phyloP scores from a whole-genome alignment of 768 basidiomycete species.

The Crepidotus variabilis region DNA sequence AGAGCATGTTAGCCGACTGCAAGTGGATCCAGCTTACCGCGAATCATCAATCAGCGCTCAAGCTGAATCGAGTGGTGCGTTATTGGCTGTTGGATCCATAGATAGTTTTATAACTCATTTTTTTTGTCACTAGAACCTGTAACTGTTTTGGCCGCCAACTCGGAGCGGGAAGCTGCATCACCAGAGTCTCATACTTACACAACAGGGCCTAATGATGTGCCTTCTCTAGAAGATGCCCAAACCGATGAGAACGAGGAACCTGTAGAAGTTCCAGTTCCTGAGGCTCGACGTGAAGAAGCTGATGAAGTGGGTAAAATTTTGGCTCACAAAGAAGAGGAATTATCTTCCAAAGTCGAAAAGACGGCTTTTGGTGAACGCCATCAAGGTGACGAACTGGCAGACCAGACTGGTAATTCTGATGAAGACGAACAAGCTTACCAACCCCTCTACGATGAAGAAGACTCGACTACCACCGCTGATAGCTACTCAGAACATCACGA shows the following conservation, averaged over 20 bases:
- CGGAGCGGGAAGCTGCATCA: too few relatives aligned
- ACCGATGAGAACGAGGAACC: too few relatives aligned
- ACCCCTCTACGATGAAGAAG: slow-evolving; percentile 10
- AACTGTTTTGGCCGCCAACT: background rate
- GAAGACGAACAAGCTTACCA: slow-evolving; percentile 20
- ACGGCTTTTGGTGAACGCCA: too few relatives aligned
- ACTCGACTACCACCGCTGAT: background rate
- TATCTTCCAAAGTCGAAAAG: background rate
- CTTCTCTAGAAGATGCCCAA: too few relatives aligned
- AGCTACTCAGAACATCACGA: background rate
- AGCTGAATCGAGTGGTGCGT: slow-evolving; percentile 7
- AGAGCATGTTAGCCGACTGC: slow-evolving; percentile 40
- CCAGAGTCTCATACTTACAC: too few relatives aligned
- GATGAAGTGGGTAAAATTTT: background rate
- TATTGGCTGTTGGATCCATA: slow-evolving; percentile 1
- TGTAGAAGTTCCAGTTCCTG: too few relatives aligned
- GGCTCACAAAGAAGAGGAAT: background rate
- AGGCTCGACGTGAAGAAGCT: background rate
- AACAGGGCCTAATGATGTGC: too few relatives aligned
- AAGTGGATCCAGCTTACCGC: slow-evolving; percentile 10
- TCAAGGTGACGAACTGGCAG: slow-evolving; percentile 3
- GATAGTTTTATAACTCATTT: background rate
- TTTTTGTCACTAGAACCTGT: background rate
- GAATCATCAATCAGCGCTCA: slow-evolving; percentile 3
- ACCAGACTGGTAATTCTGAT: slow-evolving; percentile 5